A percentile compares a stretch with the other conserved stretches of the same genome.
Evolutionary conservation across 805 yeast species (phyloP).

Genomic region (Wickerhamiella azymoides): DNA sequence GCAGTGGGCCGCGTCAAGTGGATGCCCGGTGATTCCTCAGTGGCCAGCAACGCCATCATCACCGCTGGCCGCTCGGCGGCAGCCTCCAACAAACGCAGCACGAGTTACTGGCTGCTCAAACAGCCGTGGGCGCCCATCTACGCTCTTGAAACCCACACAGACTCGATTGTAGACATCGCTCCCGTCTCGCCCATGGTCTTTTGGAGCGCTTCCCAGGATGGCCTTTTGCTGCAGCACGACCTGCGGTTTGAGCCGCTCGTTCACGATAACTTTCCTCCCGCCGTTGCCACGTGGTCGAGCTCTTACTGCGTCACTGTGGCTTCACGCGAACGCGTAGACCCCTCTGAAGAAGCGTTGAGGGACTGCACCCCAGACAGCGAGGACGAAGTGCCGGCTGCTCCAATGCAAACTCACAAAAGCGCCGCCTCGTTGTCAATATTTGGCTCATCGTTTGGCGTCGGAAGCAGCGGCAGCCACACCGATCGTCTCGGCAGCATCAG

Average conservation of each 20-base stretch:
- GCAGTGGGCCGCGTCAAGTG: constrained; percentile 69
- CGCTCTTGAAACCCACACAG: constrained; percentile 35
- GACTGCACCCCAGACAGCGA: not conserved
- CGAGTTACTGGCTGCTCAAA: constrained; percentile 18
- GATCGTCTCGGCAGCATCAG: too few species aligned
- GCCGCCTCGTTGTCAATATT: not conserved
- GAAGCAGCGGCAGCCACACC: not conserved
- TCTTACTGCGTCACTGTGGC: not conserved
- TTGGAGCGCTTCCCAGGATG: constrained; percentile 41
- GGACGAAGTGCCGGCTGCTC: not conserved
- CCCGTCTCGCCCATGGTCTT: constrained; percentile 20
- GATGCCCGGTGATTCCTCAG: constrained; percentile 31
- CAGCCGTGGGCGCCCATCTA: constrained; percentile 60
- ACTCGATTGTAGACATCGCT: constrained; percentile 39
- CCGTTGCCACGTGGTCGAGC: constrained; percentile 45
- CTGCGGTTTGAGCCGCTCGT: constrained; percentile 31
- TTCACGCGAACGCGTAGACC: not conserved
- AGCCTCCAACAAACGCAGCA: constrained; percentile 8
- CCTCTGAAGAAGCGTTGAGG: not conserved
- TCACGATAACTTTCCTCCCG: constrained; percentile 38
- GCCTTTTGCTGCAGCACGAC: constrained; percentile 35
- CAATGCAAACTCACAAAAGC: not conserved
- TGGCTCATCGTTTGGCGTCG: not conserved
- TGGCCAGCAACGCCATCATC: constrained; percentile 11
- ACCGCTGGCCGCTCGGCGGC: constrained; percentile 14